Conservation (phyloP, 257 asterid genomes). For the Nicotiana noctiflora region DNA sequence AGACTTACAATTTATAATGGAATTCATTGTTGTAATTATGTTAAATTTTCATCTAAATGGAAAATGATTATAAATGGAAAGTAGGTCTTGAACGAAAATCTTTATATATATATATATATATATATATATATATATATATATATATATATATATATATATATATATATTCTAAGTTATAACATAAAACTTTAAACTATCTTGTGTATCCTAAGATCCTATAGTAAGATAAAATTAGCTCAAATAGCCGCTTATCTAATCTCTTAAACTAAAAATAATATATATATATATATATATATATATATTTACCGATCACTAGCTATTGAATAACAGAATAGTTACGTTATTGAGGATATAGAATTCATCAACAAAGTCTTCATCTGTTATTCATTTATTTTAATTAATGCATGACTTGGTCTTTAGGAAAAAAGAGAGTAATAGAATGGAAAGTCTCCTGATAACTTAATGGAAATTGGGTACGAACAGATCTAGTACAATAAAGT, state of each 20-base stretch:
- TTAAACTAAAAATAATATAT: too few relatives aligned
- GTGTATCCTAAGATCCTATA: background rate
- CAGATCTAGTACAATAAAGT: background rate
- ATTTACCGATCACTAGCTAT: too few relatives aligned
- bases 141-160: background rate
- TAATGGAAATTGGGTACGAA: background rate
- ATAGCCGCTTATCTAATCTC: too few relatives aligned
- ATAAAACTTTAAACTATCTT: background rate
- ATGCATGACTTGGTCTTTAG: too few relatives aligned
- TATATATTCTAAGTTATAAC: background rate
- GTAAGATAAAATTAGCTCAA: background rate
- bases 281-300: too few relatives aligned
- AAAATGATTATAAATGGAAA: background rate
- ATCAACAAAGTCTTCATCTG: too few relatives aligned
- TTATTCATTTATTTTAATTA: too few relatives aligned
- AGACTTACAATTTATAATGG: background rate
- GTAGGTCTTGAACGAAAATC: background rate
- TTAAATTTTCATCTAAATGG: background rate
- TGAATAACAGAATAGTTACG: too few relatives aligned
- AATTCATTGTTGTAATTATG: background rate
- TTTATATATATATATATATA: background rate
- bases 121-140: background rate
- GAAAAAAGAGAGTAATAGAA: background rate
- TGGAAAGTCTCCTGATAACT: background rate
- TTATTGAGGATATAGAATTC: too few relatives aligned